phyloP scores from a whole-genome alignment of 2,329 filamentous ascomycete species.

The Huntiella bhutanensis region DNA sequence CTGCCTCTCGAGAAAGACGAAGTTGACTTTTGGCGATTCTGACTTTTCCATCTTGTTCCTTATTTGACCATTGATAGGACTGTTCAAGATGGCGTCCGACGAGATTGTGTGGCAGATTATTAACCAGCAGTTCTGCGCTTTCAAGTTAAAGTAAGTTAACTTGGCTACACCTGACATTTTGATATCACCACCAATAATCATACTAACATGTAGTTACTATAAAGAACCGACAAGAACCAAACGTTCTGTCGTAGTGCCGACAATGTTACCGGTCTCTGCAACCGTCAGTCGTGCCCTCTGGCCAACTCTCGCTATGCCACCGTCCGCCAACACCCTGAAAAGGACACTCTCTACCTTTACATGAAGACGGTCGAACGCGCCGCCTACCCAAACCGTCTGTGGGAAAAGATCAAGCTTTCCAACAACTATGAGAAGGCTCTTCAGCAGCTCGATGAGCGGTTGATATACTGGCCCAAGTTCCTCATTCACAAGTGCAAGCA shows the following conservation, averaged over 20 bases:
- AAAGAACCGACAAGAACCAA: slow-evolving; percentile 62
- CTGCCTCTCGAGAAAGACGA: neutral
- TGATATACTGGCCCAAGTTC: slow-evolving; percentile 93
- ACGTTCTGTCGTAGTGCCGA: slow-evolving; percentile 94
- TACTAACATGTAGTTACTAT: neutral
- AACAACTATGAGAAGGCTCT: slow-evolving; percentile 83
- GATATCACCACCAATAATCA: neutral
- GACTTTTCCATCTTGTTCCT: neutral
- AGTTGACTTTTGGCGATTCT: neutral
- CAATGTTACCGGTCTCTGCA: slow-evolving; percentile 70
- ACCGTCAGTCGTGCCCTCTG: slow-evolving; percentile 73
- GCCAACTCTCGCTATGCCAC: slow-evolving; percentile 89
- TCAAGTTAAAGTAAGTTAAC: slow-evolving; percentile 62
- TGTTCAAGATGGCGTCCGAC: slow-evolving; percentile 58
- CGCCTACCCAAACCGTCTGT: slow-evolving; percentile 77
- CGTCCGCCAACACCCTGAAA: slow-evolving; percentile 63
- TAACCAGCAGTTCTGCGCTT: slow-evolving; percentile 86
- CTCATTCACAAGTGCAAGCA: slow-evolving; percentile 92
- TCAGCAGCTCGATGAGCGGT: slow-evolving; percentile 63
- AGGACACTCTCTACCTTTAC: slow-evolving; percentile 77
- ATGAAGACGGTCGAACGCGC: slow-evolving; percentile 88
- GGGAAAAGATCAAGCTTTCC: slow-evolving; percentile 81
- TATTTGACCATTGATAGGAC: neutral
- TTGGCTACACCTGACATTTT: neutral
- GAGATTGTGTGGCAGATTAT: slow-evolving; percentile 97